phyloP scores from a whole-genome alignment of 2,329 filamentous ascomycete genomes.

The Bisporella sp. region DNA sequence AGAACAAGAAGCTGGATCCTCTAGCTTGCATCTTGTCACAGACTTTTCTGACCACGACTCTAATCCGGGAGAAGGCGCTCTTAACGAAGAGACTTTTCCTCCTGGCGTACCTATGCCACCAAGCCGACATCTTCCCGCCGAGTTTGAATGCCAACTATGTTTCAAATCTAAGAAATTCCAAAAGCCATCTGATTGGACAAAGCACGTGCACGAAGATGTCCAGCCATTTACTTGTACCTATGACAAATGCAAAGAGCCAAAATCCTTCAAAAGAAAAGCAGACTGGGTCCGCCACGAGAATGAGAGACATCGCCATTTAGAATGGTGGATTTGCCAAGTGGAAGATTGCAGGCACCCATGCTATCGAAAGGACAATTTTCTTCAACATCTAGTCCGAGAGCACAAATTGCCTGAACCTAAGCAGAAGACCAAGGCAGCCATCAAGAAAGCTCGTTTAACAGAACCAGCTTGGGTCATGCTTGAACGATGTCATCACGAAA shows the following conservation, averaged over 20 bases:
- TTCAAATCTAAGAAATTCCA: slow-evolving; percentile 78
- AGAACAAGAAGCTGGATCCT: slow-evolving; percentile 48
- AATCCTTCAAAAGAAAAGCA: slow-evolving; percentile 91
- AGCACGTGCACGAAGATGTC: slow-evolving; percentile 90
- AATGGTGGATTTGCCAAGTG: slow-evolving; percentile 84
- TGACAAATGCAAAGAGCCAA: slow-evolving; percentile 72
- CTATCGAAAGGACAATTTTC: slow-evolving; percentile 85
- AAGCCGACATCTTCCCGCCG: slow-evolving; percentile 67
- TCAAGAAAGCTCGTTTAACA: slow-evolving; percentile 48
- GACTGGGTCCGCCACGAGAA: slow-evolving; percentile 96
- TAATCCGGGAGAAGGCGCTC: slow-evolving; percentile 61
- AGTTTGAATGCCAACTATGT: slow-evolving; percentile 86
- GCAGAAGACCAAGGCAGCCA: slow-evolving; percentile 64
- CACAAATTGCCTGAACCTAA: slow-evolving; percentile 83
- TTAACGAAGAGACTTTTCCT: slow-evolving; percentile 70
- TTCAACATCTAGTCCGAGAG: slow-evolving; percentile 86
- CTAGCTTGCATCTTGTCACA: slow-evolving; percentile 46
- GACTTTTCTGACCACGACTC: slow-evolving; percentile 57
- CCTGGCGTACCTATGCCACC: slow-evolving; percentile 76
- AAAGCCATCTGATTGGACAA: slow-evolving; percentile 95
- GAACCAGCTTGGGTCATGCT: slow-evolving; percentile 73
- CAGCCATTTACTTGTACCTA: slow-evolving; percentile 93
- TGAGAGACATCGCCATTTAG: slow-evolving; percentile 80
- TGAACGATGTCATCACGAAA: slow-evolving; percentile 69
- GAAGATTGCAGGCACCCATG: slow-evolving; percentile 76